Conservation (phyloP, 495 filamentous ascomycete species). For the Neurospora hispaniola region DNA sequence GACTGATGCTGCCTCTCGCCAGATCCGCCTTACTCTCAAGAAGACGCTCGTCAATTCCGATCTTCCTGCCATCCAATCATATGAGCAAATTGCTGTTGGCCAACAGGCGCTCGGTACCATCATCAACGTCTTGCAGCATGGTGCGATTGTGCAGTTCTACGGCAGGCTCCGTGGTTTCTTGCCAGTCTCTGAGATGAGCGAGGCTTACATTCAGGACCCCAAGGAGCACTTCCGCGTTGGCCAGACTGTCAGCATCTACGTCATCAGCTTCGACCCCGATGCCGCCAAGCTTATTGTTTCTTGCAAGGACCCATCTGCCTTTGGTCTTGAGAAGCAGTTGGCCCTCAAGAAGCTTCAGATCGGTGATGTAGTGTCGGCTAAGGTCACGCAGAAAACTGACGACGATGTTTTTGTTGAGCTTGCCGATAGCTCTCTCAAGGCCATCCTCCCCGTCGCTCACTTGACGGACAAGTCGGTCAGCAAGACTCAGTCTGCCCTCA, state of each 20-base stretch:
- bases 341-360: constrained; percentile 60
- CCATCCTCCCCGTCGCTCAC: constrained; percentile 62
- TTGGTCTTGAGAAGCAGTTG: constrained; percentile 61
- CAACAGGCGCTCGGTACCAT: constrained; percentile 75
- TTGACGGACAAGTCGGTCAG: constrained; percentile 68
- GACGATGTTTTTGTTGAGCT: constrained; percentile 72
- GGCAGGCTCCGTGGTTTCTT: constrained; percentile 72
- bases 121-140: constrained; percentile 60
- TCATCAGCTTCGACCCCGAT: constrained; percentile 64
- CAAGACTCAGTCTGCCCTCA: constrained; percentile 64
- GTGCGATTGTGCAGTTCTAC: constrained; percentile 91
- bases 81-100: constrained; percentile 55
- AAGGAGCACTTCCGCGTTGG: constrained; percentile 79
- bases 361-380: constrained; percentile 63
- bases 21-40: constrained; percentile 82
- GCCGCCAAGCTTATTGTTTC: constrained; percentile 70
- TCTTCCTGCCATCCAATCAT: constrained; percentile 60
- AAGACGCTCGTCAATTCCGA: constrained; percentile 90
- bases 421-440: constrained; percentile 57
- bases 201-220: constrained; percentile 84
- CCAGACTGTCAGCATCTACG: constrained; percentile 81
- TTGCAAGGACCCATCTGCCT: constrained; percentile 77
- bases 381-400: constrained; percentile 73
- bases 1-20: constrained; percentile 60
- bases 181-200: constrained; percentile 93